Base-by-base conservation (phyloP, 139 green algal genomes). In the Chlamydomonas sp. region DNA sequence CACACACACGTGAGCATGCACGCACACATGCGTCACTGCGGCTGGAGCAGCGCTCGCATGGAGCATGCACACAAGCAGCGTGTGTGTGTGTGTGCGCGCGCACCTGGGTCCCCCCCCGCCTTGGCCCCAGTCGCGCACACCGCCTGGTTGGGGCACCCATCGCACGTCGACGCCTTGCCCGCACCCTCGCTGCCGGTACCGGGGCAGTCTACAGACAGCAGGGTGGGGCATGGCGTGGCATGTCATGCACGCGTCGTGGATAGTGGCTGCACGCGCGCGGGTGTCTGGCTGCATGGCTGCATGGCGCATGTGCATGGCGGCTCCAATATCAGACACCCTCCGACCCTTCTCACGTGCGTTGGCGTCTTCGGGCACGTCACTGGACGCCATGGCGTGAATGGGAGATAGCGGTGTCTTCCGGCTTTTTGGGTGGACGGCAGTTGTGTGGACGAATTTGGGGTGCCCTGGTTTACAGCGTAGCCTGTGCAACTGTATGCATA, bases 91-190 rank as follows among this genome's bases (percentile, higher is more conserved):
- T 54, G 13, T 54, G 20, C 43, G 20, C 43, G n/a, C n/a, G n/a
- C 54, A 89, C 85, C 85, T 73, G 92, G 92, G 70, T 98, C 93
- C 13, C 84, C 76, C 0, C 86, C 72, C 71, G 85, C 69, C 73
- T 96, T 95, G 33, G 93, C 88, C 5, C 88, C 88, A 2, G 90
- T 84, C 0, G 92, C 89, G 67, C 93, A 98, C 5, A 81, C 77
- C 22, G 80, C 70, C 76, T 98, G 93, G 74, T 98, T 98, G 47
- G 93, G 93, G 69, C 93, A 98, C 22, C 93, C 93, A 10, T 62
- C 79, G 74, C 93, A 98, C 1, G 91, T 83, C 3, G 75, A 69
- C 1, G 88, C 76, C 61, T 90, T 91, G 43, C 93, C 93, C 5
- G 93, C 93, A 22, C 83, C 29, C 28, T 92, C 79, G 58, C 80